Evolutionary conservation across 148 eudicot species (phyloP), one percentile per base, ranked within the genome.

Genomic region (Camellia granthamiana): DNA sequence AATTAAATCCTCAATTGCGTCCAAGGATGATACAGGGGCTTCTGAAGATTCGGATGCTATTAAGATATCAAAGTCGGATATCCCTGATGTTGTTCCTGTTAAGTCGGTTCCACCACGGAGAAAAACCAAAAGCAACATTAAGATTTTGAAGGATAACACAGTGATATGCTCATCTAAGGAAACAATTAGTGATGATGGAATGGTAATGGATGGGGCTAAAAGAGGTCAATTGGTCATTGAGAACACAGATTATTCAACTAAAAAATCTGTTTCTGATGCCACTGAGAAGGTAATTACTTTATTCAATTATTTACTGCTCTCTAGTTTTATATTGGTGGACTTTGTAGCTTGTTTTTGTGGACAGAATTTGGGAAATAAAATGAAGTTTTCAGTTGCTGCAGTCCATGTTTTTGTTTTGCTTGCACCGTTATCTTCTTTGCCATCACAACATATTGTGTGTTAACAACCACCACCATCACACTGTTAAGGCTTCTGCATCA

Each of bases 51-150:
- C 88, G 79, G 87, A 81, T 81, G 84, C 86, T 67, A 78, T 74
- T 85, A 67, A 79, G 55, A 84, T 75, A 70, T 83, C 86, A 70
- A 88, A 85, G 46, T 75, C 86, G 41, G 89, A 86, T 80, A 79
- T 75, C 55, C 74, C 87, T 68, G 92, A 88, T 78, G 89, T 41
- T 85, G 85, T 91, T 77, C 89, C 97, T 79, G 91, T 94, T 49
- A 94, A 92, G 78, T 88, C 91, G 9, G 92, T 88, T 76, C 96
- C 97, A 62, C 90, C 97, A 69, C 90, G 90, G 62, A 87, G 92
- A 79, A 90, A 93, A 78, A 92, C 95, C 41, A 90, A 92, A 80
- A 88, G 89, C 81, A 88, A 88, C 58, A 75, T 87, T 51, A 79
- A 81, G 80, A 74, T 84, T 84, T 66, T 95, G 83, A 90, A 86